A percentile compares a stretch with the other conserved stretches of the same genome.
Conservation (phyloP, 2,329 filamentous ascomycete genomes). For the Celoporthe dispersa region DNA sequence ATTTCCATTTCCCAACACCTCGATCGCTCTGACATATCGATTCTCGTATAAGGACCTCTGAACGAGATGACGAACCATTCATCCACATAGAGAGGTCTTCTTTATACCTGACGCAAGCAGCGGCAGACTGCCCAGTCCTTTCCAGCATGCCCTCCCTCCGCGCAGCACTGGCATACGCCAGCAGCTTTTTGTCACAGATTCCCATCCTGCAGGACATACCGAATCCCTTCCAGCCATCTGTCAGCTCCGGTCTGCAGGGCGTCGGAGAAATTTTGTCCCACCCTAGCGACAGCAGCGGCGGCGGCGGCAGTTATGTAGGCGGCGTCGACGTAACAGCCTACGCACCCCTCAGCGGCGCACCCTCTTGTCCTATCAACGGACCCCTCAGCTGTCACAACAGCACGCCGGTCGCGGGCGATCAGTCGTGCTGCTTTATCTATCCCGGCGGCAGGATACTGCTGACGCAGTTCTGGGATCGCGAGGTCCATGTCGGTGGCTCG, state of each 20-base stretch:
- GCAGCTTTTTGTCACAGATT: conserved; percentile 41
- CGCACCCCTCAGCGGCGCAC: conserved; percentile 42
- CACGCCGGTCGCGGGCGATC: conserved; percentile 39
- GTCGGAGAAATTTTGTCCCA: conserved; percentile 23
- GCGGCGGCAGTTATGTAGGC: background rate
- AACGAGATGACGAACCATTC: conserved; percentile 5
- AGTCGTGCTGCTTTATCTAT: conserved; percentile 47
- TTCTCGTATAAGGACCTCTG: background rate
- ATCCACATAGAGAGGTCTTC: background rate
- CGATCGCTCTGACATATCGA: background rate
- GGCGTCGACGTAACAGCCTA: conserved; percentile 38
- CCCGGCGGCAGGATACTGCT: conserved; percentile 47
- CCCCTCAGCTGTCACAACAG: conserved; percentile 47
- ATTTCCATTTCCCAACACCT: background rate
- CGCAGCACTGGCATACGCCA: conserved; percentile 40
- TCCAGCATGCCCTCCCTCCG: conserved; percentile 36
- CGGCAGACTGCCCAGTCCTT: background rate
- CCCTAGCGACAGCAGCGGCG: conserved; percentile 1
- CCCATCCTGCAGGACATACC: conserved; percentile 36
- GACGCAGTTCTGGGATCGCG: conserved; percentile 50
- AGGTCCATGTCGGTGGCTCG: conserved; percentile 44
- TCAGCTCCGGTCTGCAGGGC: conserved; percentile 29
- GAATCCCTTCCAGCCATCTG: conserved; percentile 32
- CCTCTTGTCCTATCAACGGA: conserved; percentile 47
- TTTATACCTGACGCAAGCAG: conserved; percentile 17